Evolutionary conservation across 495 filamentous ascomycete genomes (phyloP), one percentile per base, ranked within the genome.

Genomic region (Cenococcum geophilum): DNA sequence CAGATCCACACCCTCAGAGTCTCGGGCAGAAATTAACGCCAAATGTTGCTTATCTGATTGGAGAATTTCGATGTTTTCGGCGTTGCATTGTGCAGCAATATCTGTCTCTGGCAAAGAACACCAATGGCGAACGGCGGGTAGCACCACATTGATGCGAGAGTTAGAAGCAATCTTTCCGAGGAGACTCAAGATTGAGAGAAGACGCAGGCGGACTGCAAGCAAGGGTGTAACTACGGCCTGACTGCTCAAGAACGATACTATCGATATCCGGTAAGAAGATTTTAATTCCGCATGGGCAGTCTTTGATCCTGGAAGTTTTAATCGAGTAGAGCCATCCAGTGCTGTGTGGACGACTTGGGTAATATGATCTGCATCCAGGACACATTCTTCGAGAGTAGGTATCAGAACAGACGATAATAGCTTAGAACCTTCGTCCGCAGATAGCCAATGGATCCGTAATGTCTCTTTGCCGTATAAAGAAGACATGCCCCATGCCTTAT

Each of bases 301-400:
- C 52, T 34, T 43, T 27, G 9, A 49, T 4, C 4, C 16, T 18
- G 53, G 18, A 27, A n/a, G 64, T 48, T 62, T 64, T 42, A 58
- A 59, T 56, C 55, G 67, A 65, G 72, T 68, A 32, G 74, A 70
- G 54, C 80, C 77, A 49, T 84, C 78, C 22, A 91, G 64, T 0
- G 76, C 73, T 50, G 76, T 77, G 53, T 80, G 80, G n/a, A 95
- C 67, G 8, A 80, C 77, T 21, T 78, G 79, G 10, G 77, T 74
- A 23, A 92, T 74, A 45, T 91, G 80, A 36, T 76, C 80, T 5
- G 80, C 73, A 69, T 96, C 91, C 20, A 95, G 75, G 10, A 89
- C 79, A 66, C 85, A 92, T 72, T 96, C 92, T 68, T 96, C 91
- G 18, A 97, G 68, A 5, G 77, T 81, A 1, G 88, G 86, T 22